Percentiles rank a stretch among this genome's conserved stretches.
Evolutionary conservation across 257 asterid genomes (phyloP).

Genomic region (Solanum virginianum): DNA sequence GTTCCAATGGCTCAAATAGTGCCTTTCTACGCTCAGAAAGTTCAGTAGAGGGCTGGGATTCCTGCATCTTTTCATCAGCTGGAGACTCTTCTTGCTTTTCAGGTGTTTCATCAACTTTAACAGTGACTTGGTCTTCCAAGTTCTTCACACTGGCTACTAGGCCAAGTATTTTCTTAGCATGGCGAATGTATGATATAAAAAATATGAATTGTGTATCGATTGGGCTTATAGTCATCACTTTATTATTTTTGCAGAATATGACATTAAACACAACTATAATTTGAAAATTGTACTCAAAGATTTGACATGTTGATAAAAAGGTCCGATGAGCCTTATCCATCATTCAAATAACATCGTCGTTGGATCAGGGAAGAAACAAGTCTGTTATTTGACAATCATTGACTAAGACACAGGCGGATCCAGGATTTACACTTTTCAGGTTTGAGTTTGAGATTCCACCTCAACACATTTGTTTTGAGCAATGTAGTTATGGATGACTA

Average conservation of each 20-base stretch:
- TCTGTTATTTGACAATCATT: not conserved
- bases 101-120: constrained; percentile 9
- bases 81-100: constrained; percentile 14
- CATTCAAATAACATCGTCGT: not conserved
- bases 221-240: not conserved
- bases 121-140: constrained; percentile 6
- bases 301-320: not conserved
- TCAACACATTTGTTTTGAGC: not conserved
- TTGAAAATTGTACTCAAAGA: not conserved
- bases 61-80: constrained; percentile 38
- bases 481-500: not conserved
- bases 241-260: not conserved
- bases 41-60: constrained; percentile 17
- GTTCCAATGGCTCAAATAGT: constrained; percentile 73
- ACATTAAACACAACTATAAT: not conserved
- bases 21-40: constrained; percentile 87
- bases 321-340: not conserved
- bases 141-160: constrained; percentile 27
- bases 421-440: not conserved
- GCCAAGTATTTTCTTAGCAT: constrained; percentile 2
- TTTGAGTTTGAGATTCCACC: not conserved
- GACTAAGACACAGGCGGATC: not conserved
- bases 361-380: not conserved
- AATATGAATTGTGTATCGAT: not conserved
- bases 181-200: not conserved